Conservation (phyloP, 495 filamentous ascomycete genomes). For the Polyplosphaeria fusca region DNA sequence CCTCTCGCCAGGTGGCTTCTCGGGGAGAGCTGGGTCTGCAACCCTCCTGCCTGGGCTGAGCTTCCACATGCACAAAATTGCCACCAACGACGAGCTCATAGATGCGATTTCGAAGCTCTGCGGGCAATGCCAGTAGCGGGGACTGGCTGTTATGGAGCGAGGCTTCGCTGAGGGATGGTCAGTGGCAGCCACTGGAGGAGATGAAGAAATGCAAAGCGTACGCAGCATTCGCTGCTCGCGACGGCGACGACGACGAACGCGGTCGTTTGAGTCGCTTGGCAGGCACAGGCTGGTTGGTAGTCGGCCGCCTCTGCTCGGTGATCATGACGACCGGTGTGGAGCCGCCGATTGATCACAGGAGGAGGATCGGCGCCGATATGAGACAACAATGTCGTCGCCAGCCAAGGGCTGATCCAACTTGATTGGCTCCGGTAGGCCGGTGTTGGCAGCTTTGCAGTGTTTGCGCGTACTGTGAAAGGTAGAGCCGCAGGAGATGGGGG, state of each 20-base stretch:
- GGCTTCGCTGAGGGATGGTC: background rate
- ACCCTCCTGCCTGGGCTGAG: background rate
- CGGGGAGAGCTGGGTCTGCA: background rate
- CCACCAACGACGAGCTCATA: slow-evolving; percentile 11
- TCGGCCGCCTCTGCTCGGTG: background rate
- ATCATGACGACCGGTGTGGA: background rate
- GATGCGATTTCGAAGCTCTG: slow-evolving; percentile 16
- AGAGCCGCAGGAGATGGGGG: background rate
- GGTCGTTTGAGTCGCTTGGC: background rate
- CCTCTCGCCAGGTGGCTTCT: background rate
- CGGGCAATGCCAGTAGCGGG: slow-evolving; percentile 13
- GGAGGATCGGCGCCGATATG: background rate
- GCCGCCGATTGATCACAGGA: background rate
- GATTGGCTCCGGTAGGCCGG: background rate
- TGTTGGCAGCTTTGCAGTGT: background rate
- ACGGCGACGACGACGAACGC: background rate
- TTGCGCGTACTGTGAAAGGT: background rate
- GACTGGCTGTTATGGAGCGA: background rate
- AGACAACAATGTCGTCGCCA: background rate
- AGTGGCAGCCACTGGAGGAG: too few species aligned
- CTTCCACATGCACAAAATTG: slow-evolving; percentile 13
- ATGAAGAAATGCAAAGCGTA: background rate
- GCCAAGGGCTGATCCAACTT: background rate
- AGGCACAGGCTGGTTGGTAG: background rate
- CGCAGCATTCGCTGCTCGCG: background rate